Evolutionary conservation across 768 basidiomycete genomes (phyloP), one percentile per base, ranked within the genome.

Genomic region (Lactarius sanguifluus): DNA sequence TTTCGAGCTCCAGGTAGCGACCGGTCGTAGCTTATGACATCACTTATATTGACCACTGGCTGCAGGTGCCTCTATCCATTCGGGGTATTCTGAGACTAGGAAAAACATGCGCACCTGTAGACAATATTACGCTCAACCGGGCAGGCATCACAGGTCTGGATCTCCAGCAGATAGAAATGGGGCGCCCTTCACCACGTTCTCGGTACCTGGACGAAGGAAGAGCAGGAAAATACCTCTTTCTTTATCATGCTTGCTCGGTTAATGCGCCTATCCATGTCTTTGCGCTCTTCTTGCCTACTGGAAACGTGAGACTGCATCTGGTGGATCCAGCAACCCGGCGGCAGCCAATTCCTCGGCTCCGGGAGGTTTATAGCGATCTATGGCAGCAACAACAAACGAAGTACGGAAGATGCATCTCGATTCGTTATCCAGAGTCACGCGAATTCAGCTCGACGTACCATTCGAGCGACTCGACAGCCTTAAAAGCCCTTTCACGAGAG

Each of bases 301-400:
- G 88, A 0, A 69, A 77, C 12, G 87, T 88, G 43, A 90, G 88
- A 71, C 80, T 98, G 2, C 95, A 94, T 74, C 79, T 97, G 59
- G 95, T 98, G 64, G 97, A 98, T 75, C 88, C 89, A 45, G 94
- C 94, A 18, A 85, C 87, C n/a, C 86, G 87, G 45, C 86, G 94
- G 54, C 94, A 96, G 72, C 84, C 87, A 6, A 86, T 98, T 36
- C 80, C 87, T 6, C 88, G 86, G 56, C 82, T 98, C n/a, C 79
- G 86, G 36, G 88, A 91, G 61, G 79, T 83, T 32, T 99, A 98
- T 73, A 69, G 71, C 1, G 89, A 90, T 25, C 80, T 87, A 45
- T 75, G 85, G 40, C 78, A 81, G 66, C 85, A 89, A 72, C 81
- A 81, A 43, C 77, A 79, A 38, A 71, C 77, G 64, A 71, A 70